Conservation (phyloP, 1,284 basidiomycete species). For the Laetiporus sulphureus region DNA sequence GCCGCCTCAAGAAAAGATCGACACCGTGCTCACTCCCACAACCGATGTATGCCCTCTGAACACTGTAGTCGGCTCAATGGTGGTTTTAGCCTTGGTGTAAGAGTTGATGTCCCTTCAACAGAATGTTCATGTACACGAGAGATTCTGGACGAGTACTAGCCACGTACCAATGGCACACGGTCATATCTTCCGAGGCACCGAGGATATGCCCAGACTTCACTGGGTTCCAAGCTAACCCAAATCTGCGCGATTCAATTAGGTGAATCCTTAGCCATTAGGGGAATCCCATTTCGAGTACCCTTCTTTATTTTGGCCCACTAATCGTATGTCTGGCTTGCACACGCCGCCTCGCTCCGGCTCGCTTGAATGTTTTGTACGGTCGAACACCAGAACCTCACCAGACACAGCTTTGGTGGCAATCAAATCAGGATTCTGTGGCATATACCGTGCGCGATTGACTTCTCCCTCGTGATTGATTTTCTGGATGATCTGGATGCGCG, state of each 20-base stretch:
- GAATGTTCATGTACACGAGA: conserved; percentile 4
- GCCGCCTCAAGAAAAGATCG: no score
- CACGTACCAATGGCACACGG: conserved; percentile 87
- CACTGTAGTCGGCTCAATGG: conserved; percentile 75
- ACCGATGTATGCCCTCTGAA: conserved; percentile 88
- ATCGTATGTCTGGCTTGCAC: conserved; percentile 87
- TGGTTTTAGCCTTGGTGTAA: conserved; percentile 77
- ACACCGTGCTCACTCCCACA: conserved; percentile 75
- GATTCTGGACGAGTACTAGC: neutral
- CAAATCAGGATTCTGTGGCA: conserved; percentile 97
- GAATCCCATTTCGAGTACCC: conserved; percentile 56
- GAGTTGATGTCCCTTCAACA: conserved; percentile 92
- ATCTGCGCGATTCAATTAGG: conserved; percentile 39
- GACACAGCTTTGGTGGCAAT: conserved; percentile 92
- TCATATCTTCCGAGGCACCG: conserved; percentile 93
- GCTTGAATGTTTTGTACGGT: conserved; percentile 94
- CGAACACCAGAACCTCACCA: conserved; percentile 92
- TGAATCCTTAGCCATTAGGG: neutral
- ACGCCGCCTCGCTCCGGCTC: conserved; percentile 82
- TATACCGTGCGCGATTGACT: conserved; percentile 96
- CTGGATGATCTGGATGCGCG: conserved; percentile 87
- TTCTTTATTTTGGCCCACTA: conserved; percentile 89
- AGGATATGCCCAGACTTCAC: conserved; percentile 79
- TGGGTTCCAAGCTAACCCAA: conserved; percentile 92
- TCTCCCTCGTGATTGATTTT: conserved; percentile 96